phyloP scores from a whole-genome alignment of 1,284 basidiomycete genomes.

The Leucoagaricus sp. region DNA sequence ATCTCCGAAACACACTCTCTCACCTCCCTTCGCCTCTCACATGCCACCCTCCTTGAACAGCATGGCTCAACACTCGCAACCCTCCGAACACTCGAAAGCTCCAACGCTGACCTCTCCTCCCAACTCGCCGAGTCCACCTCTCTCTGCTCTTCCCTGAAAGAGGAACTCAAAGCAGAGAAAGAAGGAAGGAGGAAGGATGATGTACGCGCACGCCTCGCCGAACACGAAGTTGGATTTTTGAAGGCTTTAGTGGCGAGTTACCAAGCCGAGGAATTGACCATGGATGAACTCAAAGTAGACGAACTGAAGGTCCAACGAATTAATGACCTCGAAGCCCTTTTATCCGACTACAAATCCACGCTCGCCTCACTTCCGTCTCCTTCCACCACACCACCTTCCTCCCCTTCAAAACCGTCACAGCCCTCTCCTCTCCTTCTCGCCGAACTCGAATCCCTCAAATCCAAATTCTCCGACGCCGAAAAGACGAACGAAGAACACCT shows the following conservation, averaged over 20 bases:
- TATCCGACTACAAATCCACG: too few species aligned
- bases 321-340: slow-evolving; percentile 57
- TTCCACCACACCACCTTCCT: not conserved
- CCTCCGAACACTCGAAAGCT: too few species aligned
- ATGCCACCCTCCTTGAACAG: too few species aligned
- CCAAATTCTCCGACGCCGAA: too few species aligned
- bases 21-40: too few species aligned
- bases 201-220: slow-evolving; percentile 45
- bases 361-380: slow-evolving; percentile 24
- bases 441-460: slow-evolving; percentile 40
- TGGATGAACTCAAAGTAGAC: slow-evolving; percentile 28
- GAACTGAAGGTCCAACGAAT: slow-evolving; percentile 44
- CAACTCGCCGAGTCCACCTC: too few species aligned
- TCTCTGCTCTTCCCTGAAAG: too few species aligned
- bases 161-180: slow-evolving; percentile 19
- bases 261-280: too few species aligned
- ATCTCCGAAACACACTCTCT: slow-evolving; percentile 56
- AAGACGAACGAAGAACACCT: too few species aligned
- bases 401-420: slow-evolving; percentile 5
- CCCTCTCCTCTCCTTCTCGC: slow-evolving; percentile 42
- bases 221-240: slow-evolving; percentile 63
- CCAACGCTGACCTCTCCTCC: too few species aligned
- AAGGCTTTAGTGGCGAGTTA: too few species aligned
- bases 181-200: slow-evolving; percentile 48
- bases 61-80: too few species aligned